Evolutionary conservation across 768 basidiomycete species (phyloP), one percentile per base, ranked within the genome.

Genomic region (Boletus barrowsii): DNA sequence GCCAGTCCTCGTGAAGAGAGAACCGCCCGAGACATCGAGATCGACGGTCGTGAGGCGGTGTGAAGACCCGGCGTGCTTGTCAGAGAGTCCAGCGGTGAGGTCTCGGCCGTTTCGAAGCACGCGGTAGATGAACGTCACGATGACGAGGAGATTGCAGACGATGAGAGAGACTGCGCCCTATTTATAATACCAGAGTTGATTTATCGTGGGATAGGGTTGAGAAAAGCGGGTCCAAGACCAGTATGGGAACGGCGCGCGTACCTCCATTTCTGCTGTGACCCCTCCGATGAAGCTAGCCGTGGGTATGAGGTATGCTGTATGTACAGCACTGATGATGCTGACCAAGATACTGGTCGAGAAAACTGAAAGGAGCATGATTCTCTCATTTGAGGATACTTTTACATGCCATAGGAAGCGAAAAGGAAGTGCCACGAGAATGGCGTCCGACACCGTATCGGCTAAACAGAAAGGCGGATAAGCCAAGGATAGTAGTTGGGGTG

Each of bases 271-370:
- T 5, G 75, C 78, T 0, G 75, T 67, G 17, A 49, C n/a, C 0
- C 51, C 61, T 26, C 39, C 51, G 20, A 46, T 36, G 18, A 56
- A 60, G 10, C 44, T 8, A 9, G 42, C 22, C 1, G 44, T 58
- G 20, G 76, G 64, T 48, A 83, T 75, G 57, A 75, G 73, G 29
- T 68, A 69, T 4, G 49, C 62, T 0, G 76, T 76, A 44, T 81
- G 81, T 3, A 81, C 75, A 13, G 70, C 62, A 48, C 71, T 73
- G 46, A 74, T 74, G 36, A 77, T 59, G 9, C 76, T 81, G 7
- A 79, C 81, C 47, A 77, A 65, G 52, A 81, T 74, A 47, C 79
- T 80, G 10, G 82, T 75, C 10, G 82, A 82, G 64, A 83, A 82
- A 46, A 81, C 79, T 0, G 61, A 56, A 13, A 69, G 48, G 49